Conservation (phyloP, 2,329 filamentous ascomycete genomes). For the Dactylellina cionopaga region DNA sequence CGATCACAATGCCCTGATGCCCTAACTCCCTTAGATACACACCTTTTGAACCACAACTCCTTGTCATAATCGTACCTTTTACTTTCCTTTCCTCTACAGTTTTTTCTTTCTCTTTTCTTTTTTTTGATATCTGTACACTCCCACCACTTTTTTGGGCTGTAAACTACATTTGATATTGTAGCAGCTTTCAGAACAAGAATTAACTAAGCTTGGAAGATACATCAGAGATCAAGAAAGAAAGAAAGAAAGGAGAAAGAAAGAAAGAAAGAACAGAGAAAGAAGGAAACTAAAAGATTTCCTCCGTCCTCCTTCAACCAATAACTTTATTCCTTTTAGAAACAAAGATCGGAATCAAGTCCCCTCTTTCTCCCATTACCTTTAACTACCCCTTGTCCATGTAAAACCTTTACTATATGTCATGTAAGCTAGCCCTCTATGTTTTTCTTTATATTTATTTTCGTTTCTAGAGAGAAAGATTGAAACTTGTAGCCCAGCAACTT, state of each 20-base stretch:
- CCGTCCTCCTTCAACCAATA: not conserved
- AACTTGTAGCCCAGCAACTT: no score
- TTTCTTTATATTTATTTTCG: no score
- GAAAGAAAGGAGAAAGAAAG: constrained; percentile 2
- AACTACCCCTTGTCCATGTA: not conserved
- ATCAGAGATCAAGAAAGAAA: constrained; percentile 9
- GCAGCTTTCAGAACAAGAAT: constrained; percentile 4
- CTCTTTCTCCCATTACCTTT: not conserved
- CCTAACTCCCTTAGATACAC: no score
- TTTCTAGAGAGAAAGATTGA: no score
- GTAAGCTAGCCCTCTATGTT: constrained; percentile 9
- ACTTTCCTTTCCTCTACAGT: not conserved
- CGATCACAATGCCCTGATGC: no score
- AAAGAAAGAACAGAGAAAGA: constrained; percentile 12
- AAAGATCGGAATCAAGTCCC: no score
- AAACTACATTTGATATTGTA: constrained; percentile 33
- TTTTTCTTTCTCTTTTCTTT: not conserved
- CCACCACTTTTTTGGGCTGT: constrained; percentile 20
- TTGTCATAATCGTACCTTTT: not conserved
- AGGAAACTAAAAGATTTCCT: constrained; percentile 1
- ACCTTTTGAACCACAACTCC: not conserved
- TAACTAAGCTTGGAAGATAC: constrained; percentile 20
- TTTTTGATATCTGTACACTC: constrained; percentile 17
- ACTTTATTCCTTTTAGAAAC: no score
- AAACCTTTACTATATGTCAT: constrained; percentile 17